Conservation (phyloP, 352 stramenopile genomes). For the Phytophthora pinifolia region DNA sequence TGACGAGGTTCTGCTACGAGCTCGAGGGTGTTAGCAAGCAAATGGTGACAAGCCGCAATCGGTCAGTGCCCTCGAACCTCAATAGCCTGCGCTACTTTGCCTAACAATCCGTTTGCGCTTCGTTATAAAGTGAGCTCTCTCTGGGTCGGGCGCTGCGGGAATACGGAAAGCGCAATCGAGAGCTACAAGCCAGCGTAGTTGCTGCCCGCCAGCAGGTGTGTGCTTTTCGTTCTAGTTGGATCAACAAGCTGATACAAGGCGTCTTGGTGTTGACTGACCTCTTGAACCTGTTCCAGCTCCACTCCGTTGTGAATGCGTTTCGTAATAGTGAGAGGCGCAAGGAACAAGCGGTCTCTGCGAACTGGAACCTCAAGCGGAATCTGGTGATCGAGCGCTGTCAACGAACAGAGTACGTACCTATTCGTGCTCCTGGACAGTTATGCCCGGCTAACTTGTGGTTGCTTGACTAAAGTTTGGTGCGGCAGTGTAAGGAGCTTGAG, state of each 20-base stretch:
- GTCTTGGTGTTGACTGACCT: background rate
- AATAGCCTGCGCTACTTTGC: too few relatives aligned
- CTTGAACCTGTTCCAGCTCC: conserved; percentile 26
- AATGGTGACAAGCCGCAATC: conserved; percentile 28
- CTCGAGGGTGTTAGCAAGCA: conserved; percentile 38
- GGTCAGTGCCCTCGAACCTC: too few relatives aligned
- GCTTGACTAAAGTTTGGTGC: conserved; percentile 36
- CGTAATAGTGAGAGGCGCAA: conserved; percentile 44
- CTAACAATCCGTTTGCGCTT: background rate
- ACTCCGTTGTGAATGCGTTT: conserved; percentile 33
- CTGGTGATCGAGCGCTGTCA: conserved; percentile 60
- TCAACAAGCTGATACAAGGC: too few relatives aligned
- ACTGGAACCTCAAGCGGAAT: conserved; percentile 44
- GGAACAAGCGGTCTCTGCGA: conserved; percentile 31
- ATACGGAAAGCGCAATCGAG: conserved; percentile 54
- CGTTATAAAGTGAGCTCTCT: conserved; percentile 37
- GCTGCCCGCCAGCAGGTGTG: conserved; percentile 42
- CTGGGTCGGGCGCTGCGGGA: conserved; percentile 48
- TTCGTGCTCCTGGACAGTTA: background rate
- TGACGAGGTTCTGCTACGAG: conserved; percentile 34
- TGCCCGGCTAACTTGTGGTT: background rate
- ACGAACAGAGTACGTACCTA: conserved; percentile 46
- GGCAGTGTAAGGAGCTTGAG: conserved; percentile 53
- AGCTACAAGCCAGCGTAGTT: conserved; percentile 40
- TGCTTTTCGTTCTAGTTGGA: background rate